Evolutionary conservation across 2,329 filamentous ascomycete genomes (phyloP), one percentile per base, ranked within the genome.

Genomic region (Penicillium sp.): DNA sequence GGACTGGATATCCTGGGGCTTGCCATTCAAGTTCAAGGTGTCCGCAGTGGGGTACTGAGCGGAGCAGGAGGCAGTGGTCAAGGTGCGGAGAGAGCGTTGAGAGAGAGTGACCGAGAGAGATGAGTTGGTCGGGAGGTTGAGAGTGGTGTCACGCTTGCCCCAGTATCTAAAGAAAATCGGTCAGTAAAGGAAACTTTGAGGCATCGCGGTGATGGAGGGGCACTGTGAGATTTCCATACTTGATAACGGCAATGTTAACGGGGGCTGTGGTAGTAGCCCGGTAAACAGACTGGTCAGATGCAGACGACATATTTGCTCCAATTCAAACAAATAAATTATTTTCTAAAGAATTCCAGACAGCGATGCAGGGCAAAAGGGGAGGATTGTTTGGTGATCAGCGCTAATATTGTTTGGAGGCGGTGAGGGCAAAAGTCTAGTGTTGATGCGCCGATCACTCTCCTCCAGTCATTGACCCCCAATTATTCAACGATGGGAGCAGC

Each of bases 231-330:
- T 60, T 56, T 57, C 58, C 71, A 66, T 77, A 95, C 89, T 97
- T 97, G 79, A 97, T 94, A 54, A 97, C 92, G 63, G 93, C 93
- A 72, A 97, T 97, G 81, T 97, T 97, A 71, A 97, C 93, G 13
- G 93, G 94, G 39, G 94, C 94, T 61, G 92, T 97, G 56, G 94
- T 97, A 81, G 90, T 97, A 65, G 94, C 91, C 68, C 92, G 89
- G 81, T 95, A 92, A 68, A 97, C 83, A 38, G 77, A 75, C 42
- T 67, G 67, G 51, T 75, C 71, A 39, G 76, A 62, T 51, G 57
- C 43, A 60, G 62, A 61, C 39, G 69, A 66, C 72, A 75, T 75
- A 49, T 31, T 67, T n/a, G 8, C 16, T 49, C 43, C 36, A 22
- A 36, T 45, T 52, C 11, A 54, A 34, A 45, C 44, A 52, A 21